Base-by-base conservation (phyloP, 1,284 basidiomycete genomes). In the Meripilus lineatus region DNA sequence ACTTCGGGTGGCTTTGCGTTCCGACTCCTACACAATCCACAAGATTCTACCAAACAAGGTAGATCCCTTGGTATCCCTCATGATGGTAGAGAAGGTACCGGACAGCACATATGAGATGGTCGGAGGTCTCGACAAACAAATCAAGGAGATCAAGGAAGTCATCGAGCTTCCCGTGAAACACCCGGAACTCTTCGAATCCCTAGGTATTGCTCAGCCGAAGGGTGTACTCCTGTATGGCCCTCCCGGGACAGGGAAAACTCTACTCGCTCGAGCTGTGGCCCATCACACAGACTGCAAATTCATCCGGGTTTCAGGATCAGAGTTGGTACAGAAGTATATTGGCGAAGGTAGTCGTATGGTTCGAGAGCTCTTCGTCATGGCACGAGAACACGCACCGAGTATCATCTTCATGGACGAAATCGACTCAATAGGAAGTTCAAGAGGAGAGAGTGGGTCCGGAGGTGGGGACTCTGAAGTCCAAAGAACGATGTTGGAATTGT, bases 381-480 rank as follows among this genome's bases (percentile, higher is more conserved):
- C 96, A 2, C 71, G 94, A 52, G 95, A 98, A 65, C 94, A 98
- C 62, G 95, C 95, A 21, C 95, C 96, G n/a, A 90, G 87, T 63
- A 98, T 99, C 71, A 96, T 99, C 63, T 98, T 99, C 73, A 98
- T 99, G 93, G 95, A 99, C 68, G 95, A 99, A 67, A 98, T 99
- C 55, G 95, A 99, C 69, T 94, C 91, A 18, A 99, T 99, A 58
- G 95, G 95, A 43, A 92, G 88, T 49, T 93, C 90, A 45, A 72
- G 95, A 62, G 93, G 93, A 20, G 92, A 93, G 56, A 84, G 89
- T 54, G 89, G 90, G 10, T 89, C 89, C 21, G 89, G 90, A 1
- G 83, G 88, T 35, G 92, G 93, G 1, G 95, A 99, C 61, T 95
- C 91, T 4, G 95, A 98, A 67, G 95, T 98, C 45, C 95, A 99